These are phyloP conservation scores for Chalara sp. DNA, from an alignment of 2,329 filamentous ascomycete genomes.

Conservation along the genomic window DNA sequence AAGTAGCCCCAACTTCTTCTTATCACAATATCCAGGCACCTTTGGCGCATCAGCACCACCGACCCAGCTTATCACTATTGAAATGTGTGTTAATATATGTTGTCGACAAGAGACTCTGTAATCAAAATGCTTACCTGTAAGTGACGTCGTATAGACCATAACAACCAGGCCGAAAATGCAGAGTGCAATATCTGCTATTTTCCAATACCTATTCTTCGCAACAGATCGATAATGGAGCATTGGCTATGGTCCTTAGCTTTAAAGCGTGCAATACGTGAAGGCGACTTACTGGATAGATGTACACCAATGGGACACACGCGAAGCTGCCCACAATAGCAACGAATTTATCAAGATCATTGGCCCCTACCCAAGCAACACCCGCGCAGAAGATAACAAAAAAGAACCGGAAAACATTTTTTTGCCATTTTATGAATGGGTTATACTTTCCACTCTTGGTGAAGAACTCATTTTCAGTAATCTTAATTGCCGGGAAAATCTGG, in stretches of 20 bases:
- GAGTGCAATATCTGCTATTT: slow-evolving; percentile 64
- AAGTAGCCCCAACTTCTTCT: slow-evolving; percentile 12
- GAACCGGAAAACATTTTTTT: slow-evolving; percentile 97
- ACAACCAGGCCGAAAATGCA: slow-evolving; percentile 77
- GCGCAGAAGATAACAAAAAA: slow-evolving; percentile 84
- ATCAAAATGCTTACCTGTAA: slow-evolving; percentile 46
- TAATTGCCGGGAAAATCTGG: slow-evolving; percentile 95
- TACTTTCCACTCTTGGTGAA: slow-evolving; percentile 96
- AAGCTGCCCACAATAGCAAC: slow-evolving; percentile 95
- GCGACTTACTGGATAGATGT: slow-evolving; percentile 86
- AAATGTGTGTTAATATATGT: no score
- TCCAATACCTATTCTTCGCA: slow-evolving; percentile 61
- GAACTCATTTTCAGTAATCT: slow-evolving; percentile 89
- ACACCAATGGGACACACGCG: slow-evolving; percentile 93
- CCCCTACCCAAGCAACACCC: slow-evolving; percentile 83
- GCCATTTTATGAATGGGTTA: slow-evolving; percentile 98
- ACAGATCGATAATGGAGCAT: slow-evolving; percentile 83
- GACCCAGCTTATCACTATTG: slow-evolving; percentile 69
- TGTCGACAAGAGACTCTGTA: no score
- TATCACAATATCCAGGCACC: slow-evolving; percentile 58
- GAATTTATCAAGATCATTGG: slow-evolving; percentile 93
- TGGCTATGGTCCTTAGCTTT: slow-evolving; percentile 48
- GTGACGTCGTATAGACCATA: slow-evolving; percentile 84
- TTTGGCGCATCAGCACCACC: slow-evolving; percentile 41
- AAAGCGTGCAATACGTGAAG: not conserved